Conservation (phyloP, 345 rosid species). For the Physaria fendleri region DNA sequence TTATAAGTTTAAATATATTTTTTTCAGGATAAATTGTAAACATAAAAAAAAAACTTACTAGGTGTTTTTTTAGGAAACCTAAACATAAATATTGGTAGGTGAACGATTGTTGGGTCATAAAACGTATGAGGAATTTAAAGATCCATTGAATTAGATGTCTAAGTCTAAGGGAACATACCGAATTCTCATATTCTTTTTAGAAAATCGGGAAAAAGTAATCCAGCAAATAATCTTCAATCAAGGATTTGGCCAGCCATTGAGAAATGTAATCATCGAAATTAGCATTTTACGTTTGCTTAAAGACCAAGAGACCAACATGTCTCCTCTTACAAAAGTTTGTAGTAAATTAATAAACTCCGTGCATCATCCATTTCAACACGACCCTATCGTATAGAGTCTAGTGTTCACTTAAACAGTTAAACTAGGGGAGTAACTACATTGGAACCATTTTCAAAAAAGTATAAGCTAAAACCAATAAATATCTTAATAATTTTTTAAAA, state of each 20-base stretch:
- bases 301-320: slow-evolving; percentile 24
- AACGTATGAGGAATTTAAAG: slow-evolving; percentile 2
- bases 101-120: not conserved
- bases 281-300: not conserved
- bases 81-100: not conserved
- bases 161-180: slow-evolving; percentile 20
- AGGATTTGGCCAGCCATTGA: not conserved
- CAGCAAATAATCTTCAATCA: slow-evolving; percentile 3
- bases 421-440: no score
- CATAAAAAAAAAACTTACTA: no score
- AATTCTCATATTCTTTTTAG: not conserved
- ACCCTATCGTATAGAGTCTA: no score
- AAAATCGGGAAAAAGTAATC: slow-evolving; percentile 6
- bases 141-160: slow-evolving; percentile 17
- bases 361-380: not conserved
- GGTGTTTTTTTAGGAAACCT: no score
- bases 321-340: not conserved
- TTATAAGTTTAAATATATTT: no score
- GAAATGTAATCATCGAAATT: slow-evolving; percentile 7
- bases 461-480: no score
- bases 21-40: no score
- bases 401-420: no score
- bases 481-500: no score
- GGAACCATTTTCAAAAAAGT: no score
- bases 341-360: not conserved